Conservation (phyloP, 257 asterid species). For the Ligustrum vulgare region DNA sequence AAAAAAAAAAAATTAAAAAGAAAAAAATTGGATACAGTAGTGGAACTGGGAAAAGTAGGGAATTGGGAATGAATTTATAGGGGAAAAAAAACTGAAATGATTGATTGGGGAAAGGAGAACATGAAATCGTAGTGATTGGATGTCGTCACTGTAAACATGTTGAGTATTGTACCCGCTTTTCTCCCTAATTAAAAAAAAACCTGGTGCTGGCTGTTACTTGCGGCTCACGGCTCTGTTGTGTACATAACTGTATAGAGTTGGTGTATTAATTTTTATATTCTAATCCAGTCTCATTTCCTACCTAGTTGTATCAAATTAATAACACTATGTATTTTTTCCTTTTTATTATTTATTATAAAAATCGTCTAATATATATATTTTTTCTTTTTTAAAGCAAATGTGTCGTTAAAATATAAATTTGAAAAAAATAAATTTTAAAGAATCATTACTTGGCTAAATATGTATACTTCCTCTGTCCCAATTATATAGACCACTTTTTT, state of each 20-base stretch:
- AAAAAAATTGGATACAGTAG: not conserved
- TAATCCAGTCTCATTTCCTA: not conserved
- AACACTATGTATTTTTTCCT: not conserved
- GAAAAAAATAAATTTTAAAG: no score
- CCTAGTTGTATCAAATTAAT: not conserved
- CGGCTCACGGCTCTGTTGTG: conserved; percentile 50
- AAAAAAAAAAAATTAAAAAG: no score
- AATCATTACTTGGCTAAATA: no score
- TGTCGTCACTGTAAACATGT: conserved; percentile 8
- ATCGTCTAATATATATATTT: no score
- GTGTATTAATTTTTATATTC: not conserved
- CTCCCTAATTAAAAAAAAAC: conserved; percentile 5
- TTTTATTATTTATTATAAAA: no score
- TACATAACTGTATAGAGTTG: not conserved
- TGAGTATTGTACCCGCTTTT: conserved; percentile 42
- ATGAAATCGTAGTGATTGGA: conserved; percentile 23
- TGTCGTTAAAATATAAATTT: no score
- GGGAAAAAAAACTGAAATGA: conserved; percentile 11
- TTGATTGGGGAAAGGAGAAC: conserved; percentile 37
- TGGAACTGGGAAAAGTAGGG: conserved; percentile 21
- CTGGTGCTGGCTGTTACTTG: conserved; percentile 42
- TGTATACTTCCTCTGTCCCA: no score
- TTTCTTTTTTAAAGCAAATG: no score
- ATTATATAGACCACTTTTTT: no score
- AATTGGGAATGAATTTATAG: conserved; percentile 46